Conservation (phyloP, 805 yeast genomes). For the Myxozyma vanderwaltii region DNA sequence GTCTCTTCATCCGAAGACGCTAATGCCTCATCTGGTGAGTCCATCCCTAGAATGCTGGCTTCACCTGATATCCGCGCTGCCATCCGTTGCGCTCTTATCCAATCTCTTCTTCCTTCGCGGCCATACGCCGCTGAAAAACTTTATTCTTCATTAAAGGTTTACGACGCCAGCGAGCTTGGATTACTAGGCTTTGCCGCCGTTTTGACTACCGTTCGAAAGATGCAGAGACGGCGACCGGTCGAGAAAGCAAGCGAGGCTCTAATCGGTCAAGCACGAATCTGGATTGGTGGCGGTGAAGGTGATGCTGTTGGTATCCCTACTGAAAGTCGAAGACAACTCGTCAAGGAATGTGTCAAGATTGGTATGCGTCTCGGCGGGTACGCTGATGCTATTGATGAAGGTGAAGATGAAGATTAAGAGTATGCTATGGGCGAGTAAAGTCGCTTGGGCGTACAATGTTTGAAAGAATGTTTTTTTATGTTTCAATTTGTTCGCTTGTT, state of each 20-base stretch:
- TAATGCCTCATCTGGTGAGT: slow-evolving; percentile 2
- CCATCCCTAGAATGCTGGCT: slow-evolving; percentile 22
- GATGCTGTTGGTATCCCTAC: slow-evolving; percentile 38
- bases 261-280: slow-evolving; percentile 36
- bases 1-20: slow-evolving; percentile 10
- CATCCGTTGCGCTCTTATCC: slow-evolving; percentile 37
- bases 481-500: too few species aligned
- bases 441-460: too few species aligned
- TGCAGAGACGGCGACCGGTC: slow-evolving; percentile 23
- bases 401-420: slow-evolving; percentile 38
- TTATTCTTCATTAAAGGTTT: slow-evolving; percentile 18
- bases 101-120: slow-evolving; percentile 28
- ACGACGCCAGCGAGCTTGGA: slow-evolving; percentile 36
- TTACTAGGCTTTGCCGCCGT: slow-evolving; percentile 42
- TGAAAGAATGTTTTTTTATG: too few species aligned
- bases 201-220: slow-evolving; percentile 33
- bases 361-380: slow-evolving; percentile 41
- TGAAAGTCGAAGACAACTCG: slow-evolving; percentile 39
- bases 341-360: slow-evolving; percentile 40
- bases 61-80: slow-evolving; percentile 38
- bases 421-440: slow-evolving; percentile 28
- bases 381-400: slow-evolving; percentile 20
- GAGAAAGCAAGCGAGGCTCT: slow-evolving; percentile 27
- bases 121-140: slow-evolving; percentile 32
- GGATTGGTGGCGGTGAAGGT: slow-evolving; percentile 44